Base-by-base conservation (phyloP, 805 yeast species). In the Lachancea nothofagi region DNA sequence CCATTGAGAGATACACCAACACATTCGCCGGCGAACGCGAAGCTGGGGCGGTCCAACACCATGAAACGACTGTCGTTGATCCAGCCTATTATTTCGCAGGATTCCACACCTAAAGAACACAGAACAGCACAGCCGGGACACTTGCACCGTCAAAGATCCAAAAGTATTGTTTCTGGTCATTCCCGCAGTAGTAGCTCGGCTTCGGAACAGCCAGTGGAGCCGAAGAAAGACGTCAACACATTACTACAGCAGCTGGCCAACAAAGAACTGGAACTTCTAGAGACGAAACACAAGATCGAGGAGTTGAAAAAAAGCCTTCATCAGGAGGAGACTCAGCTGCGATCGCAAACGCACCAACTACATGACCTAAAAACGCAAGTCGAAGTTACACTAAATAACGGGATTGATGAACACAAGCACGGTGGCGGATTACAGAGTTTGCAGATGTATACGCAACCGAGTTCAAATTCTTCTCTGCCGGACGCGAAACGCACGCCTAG, bases 231-330 rank as follows among this genome's bases (percentile, higher is more conserved):
- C 29, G 64, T 80, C 5, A 77, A 75, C 42, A 75, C 71, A 4
- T 73, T 78, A 35, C 59, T 82, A 35, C 69, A 85, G 45, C 62
- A 70, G 7, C 61, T 83, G 32, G 90, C 90, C 0, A 64, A 75
- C 29, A 82, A 80, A 51, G 93, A 83, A 54, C 74, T 79, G 74
- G 74, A 72, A 19, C 65, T 82, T 21, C 71, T 82, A 36, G 88
- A 82, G 48, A 59, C 80, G 30, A 80, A 77, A 46, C 79, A 76
- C 47, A 64, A 67, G 33, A 69, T 80, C 19, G 71, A 70, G 30
- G 70, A 65, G 17, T 43, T 81, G 50, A 70, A 75, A 36, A 55
- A 65, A 23, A 57, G 62, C 4, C 65, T 74, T 32, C 74, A 70
- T 40, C 47, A 55, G 33, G 83, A 78, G 40, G 67, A 80, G 36